phyloP scores from a whole-genome alignment of 805 yeast species.

The Starmerella geochares region DNA sequence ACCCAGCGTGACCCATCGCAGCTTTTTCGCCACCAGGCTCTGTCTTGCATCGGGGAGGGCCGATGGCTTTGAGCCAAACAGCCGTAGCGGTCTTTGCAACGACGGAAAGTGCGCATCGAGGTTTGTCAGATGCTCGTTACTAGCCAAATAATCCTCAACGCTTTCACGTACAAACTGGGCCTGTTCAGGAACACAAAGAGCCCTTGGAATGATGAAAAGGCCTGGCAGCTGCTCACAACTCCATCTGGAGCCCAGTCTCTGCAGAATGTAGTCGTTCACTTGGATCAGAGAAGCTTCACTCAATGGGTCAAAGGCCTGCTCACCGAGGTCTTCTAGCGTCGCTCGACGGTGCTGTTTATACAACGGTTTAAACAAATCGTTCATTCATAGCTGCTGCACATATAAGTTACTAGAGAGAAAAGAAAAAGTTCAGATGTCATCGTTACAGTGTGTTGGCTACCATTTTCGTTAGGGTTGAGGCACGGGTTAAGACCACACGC shows the following conservation, averaged over 20 bases:
- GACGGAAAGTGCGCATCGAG: slow-evolving; percentile 30
- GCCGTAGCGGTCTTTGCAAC: slow-evolving; percentile 29
- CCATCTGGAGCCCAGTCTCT: slow-evolving; percentile 6
- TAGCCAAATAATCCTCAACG: slow-evolving; percentile 30
- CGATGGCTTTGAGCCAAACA: slow-evolving; percentile 22
- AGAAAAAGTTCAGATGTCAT: neutral
- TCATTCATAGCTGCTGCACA: slow-evolving; percentile 7
- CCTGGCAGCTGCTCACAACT: slow-evolving; percentile 32
- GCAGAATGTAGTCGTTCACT: slow-evolving; percentile 10
- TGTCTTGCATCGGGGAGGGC: slow-evolving; percentile 8
- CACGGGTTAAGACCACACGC: slow-evolving; percentile 2
- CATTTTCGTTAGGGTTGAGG: slow-evolving; percentile 1
- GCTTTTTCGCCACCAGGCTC: slow-evolving; percentile 21
- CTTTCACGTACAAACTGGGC: slow-evolving; percentile 27
- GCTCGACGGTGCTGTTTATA: slow-evolving; percentile 23
- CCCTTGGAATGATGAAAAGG: slow-evolving; percentile 26
- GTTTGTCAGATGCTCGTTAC: slow-evolving; percentile 32
- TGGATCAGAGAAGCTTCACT: neutral
- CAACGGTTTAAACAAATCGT: slow-evolving; percentile 27
- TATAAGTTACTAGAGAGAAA: neutral
- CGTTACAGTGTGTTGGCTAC: neutral
- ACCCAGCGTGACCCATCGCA: slow-evolving; percentile 41
- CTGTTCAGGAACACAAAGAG: slow-evolving; percentile 28
- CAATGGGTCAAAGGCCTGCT: slow-evolving; percentile 20
- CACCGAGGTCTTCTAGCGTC: neutral